Evolutionary conservation across 495 filamentous ascomycete species (phyloP), one percentile per base, ranked within the genome.

Genomic region (Penicillium mononematosum): DNA sequence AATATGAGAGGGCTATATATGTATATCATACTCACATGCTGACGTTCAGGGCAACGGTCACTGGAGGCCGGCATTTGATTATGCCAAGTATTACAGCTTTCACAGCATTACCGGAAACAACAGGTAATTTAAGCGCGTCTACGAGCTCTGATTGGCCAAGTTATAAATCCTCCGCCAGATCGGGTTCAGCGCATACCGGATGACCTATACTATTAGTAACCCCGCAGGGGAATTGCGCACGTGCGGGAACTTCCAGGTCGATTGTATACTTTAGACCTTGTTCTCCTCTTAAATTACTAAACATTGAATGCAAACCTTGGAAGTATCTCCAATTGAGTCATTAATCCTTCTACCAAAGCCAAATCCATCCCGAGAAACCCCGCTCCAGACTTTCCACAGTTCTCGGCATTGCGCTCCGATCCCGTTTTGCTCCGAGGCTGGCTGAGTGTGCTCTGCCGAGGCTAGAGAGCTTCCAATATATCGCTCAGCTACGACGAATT

Each of bases 401-500:
- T 52, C 52, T 53, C 60, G 63, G 53, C 54, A 45, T 31, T 29
- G 20, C 45, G 4, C 31, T 56, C 34, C 39, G 32, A 31, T 53
- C 53, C 66, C 66, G 66, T 58, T 58, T 64, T 60, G 19, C 62
- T 46, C 66, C 66, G 66, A 69, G 66, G 58, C 45, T 54, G 29
- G 9, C 24, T 38, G 32, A 25, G 22, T 31, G 16, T 25, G 16
- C 39, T 53, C 16, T 46, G 38, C 31, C 56, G 59, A 55, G 61
- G 58, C 63, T 67, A 59, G 60, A 58, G 7, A n/a, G 29, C 38
- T 48, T 14, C 2, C 27, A 22, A 11, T 64, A 58, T 49, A 53
- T 17, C 43, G 27, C 34, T 43, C 46, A 56, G 45, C n/a, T 48
- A 41, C 27, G 50, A 42, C 39, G 17, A 27, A 27, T 25, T 36